A percentile compares a stretch with the other conserved stretches of the same genome.
phyloP scores from a whole-genome alignment of 148 eudicot species.

The Euryodendron excelsum region DNA sequence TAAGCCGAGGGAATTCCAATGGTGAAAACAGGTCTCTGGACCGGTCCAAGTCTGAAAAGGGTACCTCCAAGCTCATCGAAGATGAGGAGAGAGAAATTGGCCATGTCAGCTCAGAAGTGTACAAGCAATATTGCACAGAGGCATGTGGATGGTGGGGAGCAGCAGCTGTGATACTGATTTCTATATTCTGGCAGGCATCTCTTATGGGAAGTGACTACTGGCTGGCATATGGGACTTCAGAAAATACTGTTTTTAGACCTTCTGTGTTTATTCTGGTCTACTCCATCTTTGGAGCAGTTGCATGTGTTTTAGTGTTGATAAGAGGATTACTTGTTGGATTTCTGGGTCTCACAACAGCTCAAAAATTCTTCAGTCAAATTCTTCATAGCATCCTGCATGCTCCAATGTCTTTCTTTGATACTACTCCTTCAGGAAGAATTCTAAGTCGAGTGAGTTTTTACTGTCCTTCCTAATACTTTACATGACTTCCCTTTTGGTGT shows the following conservation, averaged over 20 bases:
- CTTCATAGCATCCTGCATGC: slow-evolving; percentile 52
- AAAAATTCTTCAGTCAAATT: slow-evolving; percentile 51
- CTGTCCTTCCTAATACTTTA: not conserved
- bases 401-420: slow-evolving; percentile 74
- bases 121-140: slow-evolving; percentile 51
- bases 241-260: slow-evolving; percentile 29
- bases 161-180: slow-evolving; percentile 28
- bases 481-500: not conserved
- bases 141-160: slow-evolving; percentile 73
- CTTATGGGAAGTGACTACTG: slow-evolving; percentile 50
- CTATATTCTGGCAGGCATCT: slow-evolving; percentile 45
- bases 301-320: slow-evolving; percentile 29
- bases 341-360: slow-evolving; percentile 56
- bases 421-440: slow-evolving; percentile 70
- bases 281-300: slow-evolving; percentile 30
- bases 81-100: slow-evolving; percentile 71
- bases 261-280: slow-evolving; percentile 41
- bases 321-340: slow-evolving; percentile 33
- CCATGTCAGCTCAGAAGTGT: slow-evolving; percentile 37
- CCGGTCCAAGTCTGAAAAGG: slow-evolving; percentile 30
- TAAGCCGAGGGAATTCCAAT: slow-evolving; percentile 24
- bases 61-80: slow-evolving; percentile 53
- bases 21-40: slow-evolving; percentile 26
- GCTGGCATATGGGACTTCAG: slow-evolving; percentile 64
- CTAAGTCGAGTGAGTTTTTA: slow-evolving; percentile 46